Conservation (phyloP, 805 yeast species). For the Clavispora fructus region DNA sequence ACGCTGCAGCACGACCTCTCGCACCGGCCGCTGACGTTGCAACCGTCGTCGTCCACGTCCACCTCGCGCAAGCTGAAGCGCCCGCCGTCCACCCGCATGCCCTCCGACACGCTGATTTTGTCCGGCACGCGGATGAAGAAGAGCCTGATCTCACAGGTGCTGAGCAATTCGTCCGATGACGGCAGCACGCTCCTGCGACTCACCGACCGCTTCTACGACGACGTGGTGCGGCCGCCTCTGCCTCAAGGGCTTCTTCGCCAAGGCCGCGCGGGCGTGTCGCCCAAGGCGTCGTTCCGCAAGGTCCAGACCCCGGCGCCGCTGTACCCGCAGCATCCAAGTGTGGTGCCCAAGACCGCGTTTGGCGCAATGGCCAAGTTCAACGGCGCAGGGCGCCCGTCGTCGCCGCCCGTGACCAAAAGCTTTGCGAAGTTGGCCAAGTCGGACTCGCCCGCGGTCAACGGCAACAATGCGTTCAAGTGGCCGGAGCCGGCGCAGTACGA, state of each 20-base stretch:
- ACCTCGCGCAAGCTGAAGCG: conserved; percentile 16
- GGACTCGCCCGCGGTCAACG: conserved; percentile 1
- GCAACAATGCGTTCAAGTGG: neutral
- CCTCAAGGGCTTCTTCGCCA: conserved; percentile 2
- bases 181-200: conserved; percentile 14
- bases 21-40: conserved; percentile 9
- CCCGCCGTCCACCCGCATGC: conserved; percentile 28
- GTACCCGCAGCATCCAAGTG: neutral
- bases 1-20: conserved; percentile 25
- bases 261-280: conserved; percentile 1
- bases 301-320: neutral
- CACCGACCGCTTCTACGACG: conserved; percentile 8
- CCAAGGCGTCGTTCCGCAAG: conserved; percentile 3
- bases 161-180: conserved; percentile 36
- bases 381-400: conserved; percentile 15
- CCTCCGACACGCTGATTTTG: conserved; percentile 34
- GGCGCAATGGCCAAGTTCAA: neutral
- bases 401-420: conserved; percentile 23
- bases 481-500: neutral
- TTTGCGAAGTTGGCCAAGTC: conserved; percentile 10
- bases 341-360: too few relatives aligned
- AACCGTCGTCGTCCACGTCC: conserved; percentile 10
- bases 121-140: conserved; percentile 26
- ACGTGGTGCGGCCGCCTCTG: conserved; percentile 1
- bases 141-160: conserved; percentile 28